Conservation (phyloP, 225 moss, liverwort and hornwort genomes). For the Sphagnum tenellum region DNA sequence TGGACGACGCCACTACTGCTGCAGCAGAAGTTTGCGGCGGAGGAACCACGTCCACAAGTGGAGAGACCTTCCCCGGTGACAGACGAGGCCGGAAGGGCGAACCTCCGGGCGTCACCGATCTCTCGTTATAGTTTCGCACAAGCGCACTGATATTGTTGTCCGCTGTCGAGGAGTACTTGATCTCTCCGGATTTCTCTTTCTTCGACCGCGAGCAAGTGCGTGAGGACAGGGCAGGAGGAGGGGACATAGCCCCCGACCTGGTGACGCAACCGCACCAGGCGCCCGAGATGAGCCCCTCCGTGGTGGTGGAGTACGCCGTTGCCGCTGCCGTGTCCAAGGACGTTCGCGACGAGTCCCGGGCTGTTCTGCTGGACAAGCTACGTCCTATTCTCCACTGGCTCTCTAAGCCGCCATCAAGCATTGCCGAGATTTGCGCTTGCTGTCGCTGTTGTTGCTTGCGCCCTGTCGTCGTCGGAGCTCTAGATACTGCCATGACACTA, state of each 20-base stretch:
- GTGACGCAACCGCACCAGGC: slow-evolving; percentile 47
- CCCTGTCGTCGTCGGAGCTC: background rate
- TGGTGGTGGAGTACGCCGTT: slow-evolving; percentile 23
- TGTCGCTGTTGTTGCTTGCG: background rate
- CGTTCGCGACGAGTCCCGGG: too few relatives aligned
- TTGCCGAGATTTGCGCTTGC: background rate
- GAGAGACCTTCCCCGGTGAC: slow-evolving; percentile 81
- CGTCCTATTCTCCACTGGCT: slow-evolving; percentile 1
- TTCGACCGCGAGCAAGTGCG: background rate
- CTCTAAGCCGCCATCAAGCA: slow-evolving; percentile 1
- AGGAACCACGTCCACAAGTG: slow-evolving; percentile 47
- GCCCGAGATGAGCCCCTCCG: too few relatives aligned
- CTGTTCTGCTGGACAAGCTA: too few relatives aligned
- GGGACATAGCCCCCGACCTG: slow-evolving; percentile 30
- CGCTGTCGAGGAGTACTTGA: background rate
- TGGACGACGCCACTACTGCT: slow-evolving; percentile 11
- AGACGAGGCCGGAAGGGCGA: slow-evolving; percentile 71
- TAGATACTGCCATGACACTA: slow-evolving; percentile 1
- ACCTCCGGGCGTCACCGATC: slow-evolving; percentile 27
- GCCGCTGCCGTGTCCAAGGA: slow-evolving; percentile 10
- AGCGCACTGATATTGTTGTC: slow-evolving; percentile 22
- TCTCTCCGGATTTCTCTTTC: slow-evolving; percentile 6
- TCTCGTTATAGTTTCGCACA: slow-evolving; percentile 17
- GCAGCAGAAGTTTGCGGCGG: slow-evolving; percentile 19
- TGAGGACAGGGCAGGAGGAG: slow-evolving; percentile 7